Evolutionary conservation across 2,329 filamentous ascomycete genomes (phyloP).

Genomic region (Huntiella abstrusa): DNA sequence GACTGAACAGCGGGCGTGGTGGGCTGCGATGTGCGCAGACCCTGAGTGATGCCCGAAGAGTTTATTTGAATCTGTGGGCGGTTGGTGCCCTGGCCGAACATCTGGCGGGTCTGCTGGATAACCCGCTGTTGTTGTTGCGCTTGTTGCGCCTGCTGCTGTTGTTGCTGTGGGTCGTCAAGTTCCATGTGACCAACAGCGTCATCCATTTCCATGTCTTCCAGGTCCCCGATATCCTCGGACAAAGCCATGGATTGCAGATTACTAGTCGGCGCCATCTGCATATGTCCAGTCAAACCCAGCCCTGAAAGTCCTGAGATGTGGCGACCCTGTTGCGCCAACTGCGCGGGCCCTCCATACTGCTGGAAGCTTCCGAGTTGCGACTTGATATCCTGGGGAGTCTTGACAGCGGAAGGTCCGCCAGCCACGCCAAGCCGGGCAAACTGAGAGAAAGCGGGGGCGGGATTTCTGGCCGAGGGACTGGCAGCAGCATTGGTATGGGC

Average conservation of each 20-base stretch:
- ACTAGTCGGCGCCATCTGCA: constrained; percentile 25
- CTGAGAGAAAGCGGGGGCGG: constrained; percentile 21
- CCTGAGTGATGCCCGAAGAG: constrained; percentile 56
- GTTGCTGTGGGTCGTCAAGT: constrained; percentile 36
- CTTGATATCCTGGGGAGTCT: constrained; percentile 1
- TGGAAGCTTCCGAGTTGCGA: constrained; percentile 6
- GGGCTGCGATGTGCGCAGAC: constrained; percentile 68
- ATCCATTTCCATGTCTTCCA: constrained; percentile 95
- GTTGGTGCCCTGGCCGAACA: constrained; percentile 45
- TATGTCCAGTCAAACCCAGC: constrained; percentile 15
- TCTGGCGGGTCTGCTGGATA: constrained; percentile 50
- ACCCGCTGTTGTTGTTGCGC: constrained; percentile 14
- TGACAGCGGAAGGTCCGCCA: not conserved
- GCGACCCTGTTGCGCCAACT: constrained; percentile 11
- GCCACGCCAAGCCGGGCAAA: constrained; percentile 15
- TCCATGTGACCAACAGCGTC: constrained; percentile 53
- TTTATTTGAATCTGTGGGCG: constrained; percentile 61
- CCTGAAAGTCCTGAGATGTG: constrained; percentile 11
- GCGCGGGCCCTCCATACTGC: constrained; percentile 11
- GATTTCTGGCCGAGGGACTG: constrained; percentile 23
- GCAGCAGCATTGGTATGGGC: constrained; percentile 53
- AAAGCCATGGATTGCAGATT: constrained; percentile 19
- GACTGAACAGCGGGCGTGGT: constrained; percentile 62
- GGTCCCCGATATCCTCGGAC: constrained; percentile 55
- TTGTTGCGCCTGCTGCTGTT: constrained; percentile 13